Base-by-base conservation (phyloP, 352 stramenopile genomes). In the Phytophthora colocasiae region DNA sequence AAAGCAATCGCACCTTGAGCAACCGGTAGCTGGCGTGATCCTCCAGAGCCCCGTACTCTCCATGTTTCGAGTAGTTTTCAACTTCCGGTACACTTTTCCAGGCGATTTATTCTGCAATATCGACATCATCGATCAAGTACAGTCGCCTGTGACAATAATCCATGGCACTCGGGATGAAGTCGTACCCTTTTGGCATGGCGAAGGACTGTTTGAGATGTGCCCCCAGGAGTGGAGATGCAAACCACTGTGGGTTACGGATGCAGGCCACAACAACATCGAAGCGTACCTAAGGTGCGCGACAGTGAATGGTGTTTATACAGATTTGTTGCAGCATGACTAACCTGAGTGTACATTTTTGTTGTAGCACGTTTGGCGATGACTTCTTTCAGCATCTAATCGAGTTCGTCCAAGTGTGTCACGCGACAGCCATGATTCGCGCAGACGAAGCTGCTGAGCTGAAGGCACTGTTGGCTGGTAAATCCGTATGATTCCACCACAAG, bases 221-320 rank as follows among this genome's bases (percentile, higher is more conserved):
- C 77, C 76, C 27, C 91, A 98, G 66, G 82, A 93, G 40, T 99
- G 95, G 96, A 81, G 97, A 38, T 98, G 88, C 56, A 98, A 98
- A 69, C 97, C 97, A 5, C 97, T 99, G 55, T 99, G 97, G 97
- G 96, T 99, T 5, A 90, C 96, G 11, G 95, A 98, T 57, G 97
- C 96, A 2, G 97, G 97, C 0, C 97, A 99, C 71, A 99, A 99
- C 75, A 99, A 99, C 71, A 98, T 99, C 46, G 97, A 99, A 87
- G 91, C 93, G 4, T 91, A 98, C 63, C 75, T 99, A 46, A 86
- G 91, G 85, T 95, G 65, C 14, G 68, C 63, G 12, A 34, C 29
- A 9, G 29, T 34, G 41, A 27, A 29, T 2, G 4, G 60, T n/a
- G 24, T 44, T 11, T 39, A 29, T 31, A 39, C 32, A 17, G 51